These are phyloP conservation scores for Eucommia ulmoides DNA, from an alignment of 257 asterid genomes.

Conservation along the genomic window DNA sequence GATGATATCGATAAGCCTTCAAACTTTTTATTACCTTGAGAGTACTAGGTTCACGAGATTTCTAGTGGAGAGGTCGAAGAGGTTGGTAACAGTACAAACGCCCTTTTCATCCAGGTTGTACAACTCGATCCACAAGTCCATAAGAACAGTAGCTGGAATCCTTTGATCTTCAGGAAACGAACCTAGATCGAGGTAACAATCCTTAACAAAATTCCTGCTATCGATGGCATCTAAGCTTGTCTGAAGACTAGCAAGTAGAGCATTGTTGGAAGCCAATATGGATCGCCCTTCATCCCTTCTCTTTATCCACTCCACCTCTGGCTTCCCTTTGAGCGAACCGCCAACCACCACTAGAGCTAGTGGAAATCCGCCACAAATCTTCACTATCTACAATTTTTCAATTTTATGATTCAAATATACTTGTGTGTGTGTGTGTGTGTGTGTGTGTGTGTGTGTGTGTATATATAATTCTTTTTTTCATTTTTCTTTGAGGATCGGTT, in stretches of 20 bases:
- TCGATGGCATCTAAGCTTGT: slow-evolving; percentile 22
- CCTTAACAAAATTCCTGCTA: slow-evolving; percentile 7
- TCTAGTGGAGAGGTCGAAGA: slow-evolving; percentile 17
- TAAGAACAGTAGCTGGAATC: slow-evolving; percentile 19
- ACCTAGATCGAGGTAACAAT: slow-evolving; percentile 23
- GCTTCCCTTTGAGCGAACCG: slow-evolving; percentile 14
- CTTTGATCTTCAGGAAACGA: slow-evolving; percentile 27
- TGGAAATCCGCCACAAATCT: slow-evolving; percentile 23
- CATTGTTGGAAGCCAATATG: slow-evolving; percentile 10
- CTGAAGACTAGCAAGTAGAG: slow-evolving; percentile 16
- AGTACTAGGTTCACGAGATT: slow-evolving; percentile 23
- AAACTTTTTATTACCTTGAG: slow-evolving; percentile 22
- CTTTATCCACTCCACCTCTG: slow-evolving; percentile 18
- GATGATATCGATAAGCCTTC: too few relatives aligned
- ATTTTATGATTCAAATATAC: too few relatives aligned
- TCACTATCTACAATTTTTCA: slow-evolving; percentile 22
- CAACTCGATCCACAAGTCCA: slow-evolving; percentile 29
- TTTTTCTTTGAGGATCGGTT: too few relatives aligned
- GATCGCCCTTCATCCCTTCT: slow-evolving; percentile 13
- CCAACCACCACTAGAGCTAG: slow-evolving; percentile 30
- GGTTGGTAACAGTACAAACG: slow-evolving; percentile 7
- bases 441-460: too few relatives aligned
- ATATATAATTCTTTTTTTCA: too few relatives aligned
- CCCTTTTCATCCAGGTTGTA: slow-evolving; percentile 23
- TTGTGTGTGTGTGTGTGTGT: too few relatives aligned